phyloP scores from a whole-genome alignment of 2,329 filamentous ascomycete species.

The Arachnopeziza araneosa region DNA sequence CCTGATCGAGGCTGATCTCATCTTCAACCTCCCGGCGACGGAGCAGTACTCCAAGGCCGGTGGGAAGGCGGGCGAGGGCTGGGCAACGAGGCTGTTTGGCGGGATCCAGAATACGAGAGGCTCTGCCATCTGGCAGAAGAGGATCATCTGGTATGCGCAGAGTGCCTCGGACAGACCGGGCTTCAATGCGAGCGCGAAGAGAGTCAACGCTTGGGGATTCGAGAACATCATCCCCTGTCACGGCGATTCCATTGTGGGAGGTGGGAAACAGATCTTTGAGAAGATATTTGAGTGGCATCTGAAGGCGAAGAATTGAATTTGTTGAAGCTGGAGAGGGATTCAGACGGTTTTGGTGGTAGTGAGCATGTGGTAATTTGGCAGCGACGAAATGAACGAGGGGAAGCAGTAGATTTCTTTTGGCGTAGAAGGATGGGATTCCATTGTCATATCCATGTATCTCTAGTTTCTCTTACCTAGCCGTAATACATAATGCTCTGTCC shows the following conservation, averaged over 20 bases:
- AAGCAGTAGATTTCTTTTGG: too few relatives aligned
- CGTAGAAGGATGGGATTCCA: too few relatives aligned
- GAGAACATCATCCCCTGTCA: conserved; percentile 84
- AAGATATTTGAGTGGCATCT: conserved; percentile 84
- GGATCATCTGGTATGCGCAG: conserved; percentile 74
- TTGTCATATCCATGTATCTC: too few relatives aligned
- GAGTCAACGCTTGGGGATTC: conserved; percentile 79
- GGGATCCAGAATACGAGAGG: conserved; percentile 57
- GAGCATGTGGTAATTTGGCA: too few relatives aligned
- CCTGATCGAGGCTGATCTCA: conserved; percentile 80
- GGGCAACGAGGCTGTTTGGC: conserved; percentile 52
- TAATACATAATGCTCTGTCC: too few relatives aligned
- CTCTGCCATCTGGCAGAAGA: conserved; percentile 65
- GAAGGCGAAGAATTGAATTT: conserved; percentile 34
- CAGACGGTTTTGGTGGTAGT: too few relatives aligned
- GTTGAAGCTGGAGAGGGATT: too few relatives aligned
- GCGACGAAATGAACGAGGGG: too few relatives aligned
- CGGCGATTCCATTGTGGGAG: conserved; percentile 75
- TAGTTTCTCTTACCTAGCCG: too few relatives aligned
- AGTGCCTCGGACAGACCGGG: conserved; percentile 55
- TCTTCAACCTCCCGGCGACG: conserved; percentile 84
- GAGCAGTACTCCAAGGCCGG: conserved; percentile 72
- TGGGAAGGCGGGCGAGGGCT: conserved; percentile 48
- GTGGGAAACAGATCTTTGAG: conserved; percentile 68
- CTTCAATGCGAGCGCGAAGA: conserved; percentile 63